Evolutionary conservation across 768 basidiomycete genomes (phyloP).

Genomic region (Pleurotus citrinopileatus): DNA sequence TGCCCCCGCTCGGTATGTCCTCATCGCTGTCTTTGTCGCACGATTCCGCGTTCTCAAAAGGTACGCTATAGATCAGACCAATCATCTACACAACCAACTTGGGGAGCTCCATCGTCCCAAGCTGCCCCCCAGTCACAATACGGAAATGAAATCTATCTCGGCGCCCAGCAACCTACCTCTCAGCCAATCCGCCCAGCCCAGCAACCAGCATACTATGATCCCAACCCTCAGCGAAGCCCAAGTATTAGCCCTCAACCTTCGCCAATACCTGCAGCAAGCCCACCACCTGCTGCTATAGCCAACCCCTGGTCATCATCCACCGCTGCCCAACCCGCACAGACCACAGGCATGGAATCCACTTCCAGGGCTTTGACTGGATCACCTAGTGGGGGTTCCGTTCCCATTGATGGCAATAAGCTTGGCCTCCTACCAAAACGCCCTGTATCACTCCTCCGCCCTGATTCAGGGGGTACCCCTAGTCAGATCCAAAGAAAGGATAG

Average conservation of each 20-base stretch:
- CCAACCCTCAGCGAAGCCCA: conserved; percentile 1
- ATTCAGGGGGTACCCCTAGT: conserved; percentile 18
- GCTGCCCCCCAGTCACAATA: not conserved
- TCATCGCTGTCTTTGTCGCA: not conserved
- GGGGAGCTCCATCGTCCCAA: conserved; percentile 2
- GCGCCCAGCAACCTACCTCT: not conserved
- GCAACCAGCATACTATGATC: conserved; percentile 8
- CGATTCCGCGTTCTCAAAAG: not conserved
- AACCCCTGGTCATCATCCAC: not conserved
- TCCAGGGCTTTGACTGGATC: not conserved
- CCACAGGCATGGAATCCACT: not conserved
- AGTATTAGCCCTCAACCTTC: conserved; percentile 2
- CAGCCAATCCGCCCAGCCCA: not conserved
- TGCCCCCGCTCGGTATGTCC: conserved; percentile 35
- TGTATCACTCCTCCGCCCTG: conserved; percentile 51
- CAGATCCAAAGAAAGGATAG: conserved; percentile 24
- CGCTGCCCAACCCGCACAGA: not conserved
- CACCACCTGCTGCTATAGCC: not conserved
- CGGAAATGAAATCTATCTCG: not conserved
- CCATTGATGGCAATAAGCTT: conserved; percentile 30
- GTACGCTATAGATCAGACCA: not conserved
- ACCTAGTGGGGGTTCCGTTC: conserved; percentile 16
- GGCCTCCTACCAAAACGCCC: conserved; percentile 74
- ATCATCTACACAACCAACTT: conserved; percentile 4
- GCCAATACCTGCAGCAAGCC: not conserved